Conservation (phyloP, 2,329 filamentous ascomycete species). For the Pseudopyrenochaeta lycopersici region DNA sequence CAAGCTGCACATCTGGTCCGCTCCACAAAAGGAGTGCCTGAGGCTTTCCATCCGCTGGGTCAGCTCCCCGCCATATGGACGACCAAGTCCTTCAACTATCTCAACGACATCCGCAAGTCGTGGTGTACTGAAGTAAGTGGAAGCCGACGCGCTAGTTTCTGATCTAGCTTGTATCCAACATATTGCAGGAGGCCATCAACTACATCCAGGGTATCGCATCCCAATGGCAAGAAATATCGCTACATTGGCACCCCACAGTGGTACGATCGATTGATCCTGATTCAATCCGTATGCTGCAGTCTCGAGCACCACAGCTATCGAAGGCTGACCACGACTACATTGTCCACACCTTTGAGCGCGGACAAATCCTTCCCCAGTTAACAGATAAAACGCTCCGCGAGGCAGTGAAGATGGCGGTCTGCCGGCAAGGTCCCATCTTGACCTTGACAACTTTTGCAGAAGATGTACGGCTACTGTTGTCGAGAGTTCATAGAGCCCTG, state of each 20-base stretch:
- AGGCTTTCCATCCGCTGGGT: background rate
- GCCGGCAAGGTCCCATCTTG: conserved; percentile 4
- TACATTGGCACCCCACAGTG: background rate
- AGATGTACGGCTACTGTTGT: conserved; percentile 2
- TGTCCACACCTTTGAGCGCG: background rate
- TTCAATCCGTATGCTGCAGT: background rate
- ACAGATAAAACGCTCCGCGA: background rate
- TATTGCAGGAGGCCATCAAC: conserved; percentile 1
- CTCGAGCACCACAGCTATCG: conserved; percentile 2
- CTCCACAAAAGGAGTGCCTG: background rate
- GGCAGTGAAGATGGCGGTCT: background rate
- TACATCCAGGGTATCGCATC: conserved; percentile 2
- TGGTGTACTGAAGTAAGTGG: conserved; percentile 4
- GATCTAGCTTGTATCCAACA: background rate
- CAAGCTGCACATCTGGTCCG: background rate
- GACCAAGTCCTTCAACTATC: conserved; percentile 2
- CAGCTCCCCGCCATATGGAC: conserved; percentile 2
- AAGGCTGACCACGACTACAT: background rate
- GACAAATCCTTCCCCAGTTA: background rate
- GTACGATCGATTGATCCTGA: background rate
- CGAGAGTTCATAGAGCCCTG: background rate
- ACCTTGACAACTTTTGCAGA: conserved; percentile 6
- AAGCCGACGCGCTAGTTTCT: background rate
- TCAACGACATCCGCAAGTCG: conserved; percentile 5
- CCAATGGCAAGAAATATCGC: conserved; percentile 2